Base-by-base conservation (phyloP, 78 protist species). In the Dictyostelium capitatum region DNA sequence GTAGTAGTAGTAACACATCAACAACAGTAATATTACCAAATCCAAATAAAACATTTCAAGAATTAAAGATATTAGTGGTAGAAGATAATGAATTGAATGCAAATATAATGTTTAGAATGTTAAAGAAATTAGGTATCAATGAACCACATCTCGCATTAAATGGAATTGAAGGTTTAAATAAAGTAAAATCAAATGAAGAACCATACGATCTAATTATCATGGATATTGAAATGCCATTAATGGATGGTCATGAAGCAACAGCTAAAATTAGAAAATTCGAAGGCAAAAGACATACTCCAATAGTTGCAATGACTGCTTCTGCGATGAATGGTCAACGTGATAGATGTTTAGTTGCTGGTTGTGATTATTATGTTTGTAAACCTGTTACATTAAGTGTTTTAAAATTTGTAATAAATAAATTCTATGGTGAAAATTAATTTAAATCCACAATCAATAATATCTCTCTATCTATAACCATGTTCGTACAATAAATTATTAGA, bases 181-280 rank as follows among this genome's bases (percentile, higher is more conserved):
- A 57, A 28, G 95, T 73, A 14, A 57, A 70, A 41, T n/a, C n/a
- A n/a, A 64, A 32, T 15, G 46, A 32, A 7, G 47, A 75, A 10
- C 2, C 43, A 37, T 80, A 80, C 41, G 89, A 90, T 59, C 19
- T 90, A 30, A 79, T 90, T 10, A 10, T 74, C 10, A 94, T 85
- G 89, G 96, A 94, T 65, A 53, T 75, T 8, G 82, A 85, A 54
- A 94, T 94, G 96, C 96, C 96, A 32, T 43, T 94, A 20, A 78
- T 94, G 93, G 80, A 87, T 59, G 96, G 96, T 5, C 75, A 64
- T n/a, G 91, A 83, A 17, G 91, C 92, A 6, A 92, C 96, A 0
- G 46, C 30, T 48, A 23, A 53, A 23, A 81, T 92, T 6, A 23
- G 96, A 25, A 43, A 54, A 50, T 9, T 43, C 5, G 96, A 92